Percentiles rank a stretch among this genome's conserved stretches.
Conservation (phyloP, 495 filamentous ascomycete genomes). For the Tuber indicum region DNA sequence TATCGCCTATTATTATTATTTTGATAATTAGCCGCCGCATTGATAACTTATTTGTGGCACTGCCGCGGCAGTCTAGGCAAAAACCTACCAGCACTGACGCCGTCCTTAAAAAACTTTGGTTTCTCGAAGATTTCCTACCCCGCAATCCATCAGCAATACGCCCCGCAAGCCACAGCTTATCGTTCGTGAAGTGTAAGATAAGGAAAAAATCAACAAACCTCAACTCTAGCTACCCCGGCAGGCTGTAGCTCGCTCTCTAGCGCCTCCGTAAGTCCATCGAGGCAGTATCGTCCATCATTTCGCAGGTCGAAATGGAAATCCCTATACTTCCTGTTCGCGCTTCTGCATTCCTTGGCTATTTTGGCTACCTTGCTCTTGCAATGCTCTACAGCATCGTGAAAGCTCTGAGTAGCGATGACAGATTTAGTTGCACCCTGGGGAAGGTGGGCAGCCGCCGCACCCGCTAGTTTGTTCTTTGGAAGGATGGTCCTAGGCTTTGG, state of each 20-base stretch:
- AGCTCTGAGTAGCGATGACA: slow-evolving; percentile 52
- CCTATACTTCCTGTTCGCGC: slow-evolving; percentile 82
- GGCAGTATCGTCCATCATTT: slow-evolving; percentile 50
- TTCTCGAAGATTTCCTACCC: slow-evolving; percentile 71
- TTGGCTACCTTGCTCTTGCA: slow-evolving; percentile 71
- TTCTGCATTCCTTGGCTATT: slow-evolving; percentile 73
- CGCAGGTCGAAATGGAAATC: slow-evolving; percentile 88
- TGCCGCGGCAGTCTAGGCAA: background rate
- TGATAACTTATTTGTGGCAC: background rate
- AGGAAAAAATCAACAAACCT: slow-evolving; percentile 30
- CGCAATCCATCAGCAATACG: background rate
- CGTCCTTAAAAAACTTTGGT: slow-evolving; percentile 78
- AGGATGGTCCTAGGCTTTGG: slow-evolving; percentile 17
- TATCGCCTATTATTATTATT: slow-evolving; percentile 30
- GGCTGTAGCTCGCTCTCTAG: slow-evolving; percentile 12
- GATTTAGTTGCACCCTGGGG: slow-evolving; percentile 30
- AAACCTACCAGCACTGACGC: slow-evolving; percentile 66
- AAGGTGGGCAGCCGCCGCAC: slow-evolving; percentile 10
- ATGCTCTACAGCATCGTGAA: slow-evolving; percentile 62
- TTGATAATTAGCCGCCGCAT: slow-evolving; percentile 49
- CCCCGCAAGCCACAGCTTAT: slow-evolving; percentile 42
- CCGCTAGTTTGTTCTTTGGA: slow-evolving; percentile 29
- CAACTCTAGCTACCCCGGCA: slow-evolving; percentile 24
- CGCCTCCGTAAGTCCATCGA: slow-evolving; percentile 15
- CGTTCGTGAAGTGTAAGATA: background rate